phyloP scores from a whole-genome alignment of 805 yeast species.

The Metschnikowia shivogae region DNA sequence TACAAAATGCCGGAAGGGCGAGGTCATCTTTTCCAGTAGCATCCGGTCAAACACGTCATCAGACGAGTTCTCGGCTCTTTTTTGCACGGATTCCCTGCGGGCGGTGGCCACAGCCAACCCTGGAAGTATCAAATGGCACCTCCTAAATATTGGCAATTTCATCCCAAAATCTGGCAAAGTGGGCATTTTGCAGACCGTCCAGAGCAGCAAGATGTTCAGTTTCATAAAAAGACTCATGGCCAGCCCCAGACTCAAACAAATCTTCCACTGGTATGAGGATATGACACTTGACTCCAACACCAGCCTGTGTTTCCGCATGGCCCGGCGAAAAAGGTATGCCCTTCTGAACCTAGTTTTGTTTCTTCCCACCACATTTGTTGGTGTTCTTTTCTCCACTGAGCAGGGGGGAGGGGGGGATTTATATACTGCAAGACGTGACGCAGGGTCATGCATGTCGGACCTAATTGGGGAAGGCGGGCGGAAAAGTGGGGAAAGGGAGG shows the following conservation, averaged over 20 bases:
- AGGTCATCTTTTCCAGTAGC: neutral
- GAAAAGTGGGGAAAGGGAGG: neutral
- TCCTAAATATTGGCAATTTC: neutral
- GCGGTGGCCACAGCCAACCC: neutral
- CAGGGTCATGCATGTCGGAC: neutral
- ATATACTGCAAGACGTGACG: neutral
- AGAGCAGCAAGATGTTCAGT: neutral
- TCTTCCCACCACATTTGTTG: conserved; percentile 57
- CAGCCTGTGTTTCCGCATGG: conserved; percentile 49
- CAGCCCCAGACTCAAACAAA: neutral
- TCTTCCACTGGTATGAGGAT: conserved; percentile 3
- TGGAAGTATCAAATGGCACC: neutral
- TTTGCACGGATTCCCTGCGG: neutral
- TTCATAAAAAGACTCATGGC: neutral
- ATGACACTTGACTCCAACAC: neutral
- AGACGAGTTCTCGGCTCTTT: conserved; percentile 8
- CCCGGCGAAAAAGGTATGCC: conserved; percentile 51
- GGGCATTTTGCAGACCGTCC: neutral
- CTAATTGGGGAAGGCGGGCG: neutral
- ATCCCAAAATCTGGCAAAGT: neutral
- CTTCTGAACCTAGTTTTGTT: conserved; percentile 42
- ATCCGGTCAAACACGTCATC: neutral
- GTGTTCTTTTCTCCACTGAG: conserved; percentile 55
- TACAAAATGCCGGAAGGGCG: conserved; percentile 14
- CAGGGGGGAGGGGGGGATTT: neutral